These are phyloP conservation scores for Filobasidium uniguttulatum DNA, from an alignment of 1,284 basidiomycete species.

Conservation along the genomic window DNA sequence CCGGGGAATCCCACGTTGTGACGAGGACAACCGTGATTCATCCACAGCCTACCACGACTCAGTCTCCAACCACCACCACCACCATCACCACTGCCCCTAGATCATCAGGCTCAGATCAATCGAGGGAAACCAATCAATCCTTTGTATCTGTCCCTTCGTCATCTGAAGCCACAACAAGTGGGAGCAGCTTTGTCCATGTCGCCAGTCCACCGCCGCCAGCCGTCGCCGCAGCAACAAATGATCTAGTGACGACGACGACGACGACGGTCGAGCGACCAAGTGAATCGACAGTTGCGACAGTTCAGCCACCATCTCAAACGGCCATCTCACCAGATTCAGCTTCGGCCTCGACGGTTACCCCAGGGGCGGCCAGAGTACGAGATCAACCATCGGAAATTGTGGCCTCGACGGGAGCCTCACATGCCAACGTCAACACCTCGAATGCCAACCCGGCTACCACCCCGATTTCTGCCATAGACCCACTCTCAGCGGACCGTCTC, in stretches of 20 bases:
- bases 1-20: too few species aligned
- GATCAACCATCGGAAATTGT: neutral
- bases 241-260: neutral
- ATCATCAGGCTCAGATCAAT: neutral
- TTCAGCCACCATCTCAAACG: neutral
- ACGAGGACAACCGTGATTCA: too few species aligned
- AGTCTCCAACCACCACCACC: neutral
- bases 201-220: neutral
- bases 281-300: too few species aligned
- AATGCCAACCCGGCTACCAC: too few species aligned
- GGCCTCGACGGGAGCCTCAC: too few species aligned
- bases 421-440: too few species aligned
- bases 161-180: neutral
- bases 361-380: neutral
- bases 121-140: neutral
- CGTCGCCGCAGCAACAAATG: neutral
- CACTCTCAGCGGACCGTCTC: too few species aligned
- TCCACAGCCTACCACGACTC: neutral
- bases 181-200: slow-evolving; percentile 1
- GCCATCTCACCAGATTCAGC: neutral
- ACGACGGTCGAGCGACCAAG: too few species aligned
- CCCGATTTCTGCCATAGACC: too few species aligned
- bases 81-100: neutral
- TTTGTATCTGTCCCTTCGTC: neutral
- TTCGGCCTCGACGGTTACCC: slow-evolving; percentile 2